Base-by-base conservation (phyloP, 2,329 filamentous ascomycete genomes). In the Cytospora chrysosperma region DNA sequence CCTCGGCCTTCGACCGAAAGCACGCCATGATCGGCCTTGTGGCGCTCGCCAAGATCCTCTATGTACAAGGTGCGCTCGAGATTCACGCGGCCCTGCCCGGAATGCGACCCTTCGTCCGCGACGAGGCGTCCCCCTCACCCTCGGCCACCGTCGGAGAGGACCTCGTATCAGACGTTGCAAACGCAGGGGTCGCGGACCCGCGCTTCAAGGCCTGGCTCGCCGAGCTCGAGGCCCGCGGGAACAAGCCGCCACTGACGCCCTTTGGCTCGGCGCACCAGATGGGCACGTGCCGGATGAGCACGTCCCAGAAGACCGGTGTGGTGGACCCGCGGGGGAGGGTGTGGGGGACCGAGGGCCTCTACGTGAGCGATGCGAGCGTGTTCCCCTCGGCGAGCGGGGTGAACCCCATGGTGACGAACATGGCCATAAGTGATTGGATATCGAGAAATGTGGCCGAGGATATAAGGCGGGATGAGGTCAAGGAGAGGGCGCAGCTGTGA, bases 361-460 rank as follows among this genome's bases (percentile, higher is more conserved):
- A 85, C 71, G 83, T 92, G 28, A 84, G 85, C 10, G 89, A 92
- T 74, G 85, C 88, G 58, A 90, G 86, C 72, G 85, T 90, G 17
- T 88, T 92, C 65, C 89, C 88, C 1, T 87, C 82, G 63, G 88
- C 88, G 17, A 89, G 85, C 71, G 89, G 89, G 1, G 89, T 92
- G 30, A 92, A 92, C 72, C 89, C 89, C 19, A 92, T 92, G 89
- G 79, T 91, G 58, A 91, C 89, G 30, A 83, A 80, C 62, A 90
- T 92, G 88, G 84, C 83, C 1, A 82, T 88, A 69, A 79, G 83
- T 62, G 83, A 88, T 70, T 84, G 83, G 75, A 86, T 88, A 65
- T 83, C 84, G 9, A 77, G 81, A 68, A 79, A 81, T 0, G 74
- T 88, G 55, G 78, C 75, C 37, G 76, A 73, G 69, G 82, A 82